A percentile compares a stretch with the other conserved stretches of the same genome.
Evolutionary conservation across 2,329 filamentous ascomycete genomes (phyloP).

Genomic region (Spiromastix sp.): DNA sequence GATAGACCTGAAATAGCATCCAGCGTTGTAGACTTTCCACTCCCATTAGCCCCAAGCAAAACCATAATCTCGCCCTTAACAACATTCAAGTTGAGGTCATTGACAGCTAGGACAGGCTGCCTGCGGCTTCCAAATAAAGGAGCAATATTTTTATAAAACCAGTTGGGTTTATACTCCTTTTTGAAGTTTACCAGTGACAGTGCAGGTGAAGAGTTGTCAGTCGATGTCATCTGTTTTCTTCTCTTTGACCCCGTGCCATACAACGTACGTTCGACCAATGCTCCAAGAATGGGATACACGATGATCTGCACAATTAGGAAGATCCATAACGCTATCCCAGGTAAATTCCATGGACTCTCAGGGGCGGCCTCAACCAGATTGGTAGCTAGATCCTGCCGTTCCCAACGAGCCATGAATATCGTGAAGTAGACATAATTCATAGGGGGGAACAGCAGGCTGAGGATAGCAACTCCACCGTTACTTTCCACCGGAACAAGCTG

Average conservation of each 20-base stretch:
- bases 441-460: slow-evolving; percentile 71
- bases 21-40: slow-evolving; percentile 80
- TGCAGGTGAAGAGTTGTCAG: slow-evolving; percentile 36
- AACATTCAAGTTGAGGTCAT: slow-evolving; percentile 60
- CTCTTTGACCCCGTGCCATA: slow-evolving; percentile 63
- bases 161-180: slow-evolving; percentile 64
- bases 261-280: slow-evolving; percentile 59
- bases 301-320: slow-evolving; percentile 70
- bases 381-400: slow-evolving; percentile 49
- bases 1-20: slow-evolving; percentile 79
- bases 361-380: slow-evolving; percentile 56
- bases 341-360: slow-evolving; percentile 54
- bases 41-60: slow-evolving; percentile 79
- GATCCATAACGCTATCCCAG: slow-evolving; percentile 67
- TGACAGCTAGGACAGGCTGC: slow-evolving; percentile 69
- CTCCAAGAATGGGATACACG: slow-evolving; percentile 64
- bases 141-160: slow-evolving; percentile 43
- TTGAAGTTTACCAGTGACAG: slow-evolving; percentile 64
- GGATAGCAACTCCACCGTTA: slow-evolving; percentile 49
- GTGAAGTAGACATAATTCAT: slow-evolving; percentile 82
- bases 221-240: slow-evolving; percentile 32
- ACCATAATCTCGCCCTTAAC: slow-evolving; percentile 74
- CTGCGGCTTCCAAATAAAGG: slow-evolving; percentile 38
- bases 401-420: slow-evolving; percentile 65
- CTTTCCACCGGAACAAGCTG: slow-evolving; percentile 57